Evolutionary conservation across 768 basidiomycete species (phyloP).

Genomic region (Hypholoma fasciculare): DNA sequence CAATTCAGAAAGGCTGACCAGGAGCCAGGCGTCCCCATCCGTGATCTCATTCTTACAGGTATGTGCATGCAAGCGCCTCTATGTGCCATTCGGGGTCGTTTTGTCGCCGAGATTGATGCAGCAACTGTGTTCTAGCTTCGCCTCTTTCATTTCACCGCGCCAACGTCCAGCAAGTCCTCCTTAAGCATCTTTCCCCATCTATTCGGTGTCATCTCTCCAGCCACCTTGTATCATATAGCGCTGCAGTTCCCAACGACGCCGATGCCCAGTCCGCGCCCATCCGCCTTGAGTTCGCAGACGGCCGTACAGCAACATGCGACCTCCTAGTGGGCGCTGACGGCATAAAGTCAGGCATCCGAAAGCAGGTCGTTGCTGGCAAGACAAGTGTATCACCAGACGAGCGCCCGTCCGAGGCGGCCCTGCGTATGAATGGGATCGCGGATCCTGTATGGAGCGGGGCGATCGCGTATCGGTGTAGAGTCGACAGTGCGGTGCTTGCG

Average conservation of each 20-base stretch:
- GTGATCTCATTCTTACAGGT: conserved; percentile 28
- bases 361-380: background rate
- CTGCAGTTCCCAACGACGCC: conserved; percentile 12
- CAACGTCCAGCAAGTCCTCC: conserved; percentile 45
- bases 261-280: conserved; percentile 1
- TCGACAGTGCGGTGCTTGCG: background rate
- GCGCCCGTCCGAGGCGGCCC: background rate
- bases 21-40: conserved; percentile 23
- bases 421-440: background rate
- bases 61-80: conserved; percentile 1
- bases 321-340: conserved; percentile 45
- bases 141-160: conserved; percentile 46
- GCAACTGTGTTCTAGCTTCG: conserved; percentile 10
- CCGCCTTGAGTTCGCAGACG: conserved; percentile 44
- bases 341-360: conserved; percentile 32
- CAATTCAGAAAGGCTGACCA: conserved; percentile 34
- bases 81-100: background rate
- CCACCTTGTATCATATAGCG: conserved; percentile 39
- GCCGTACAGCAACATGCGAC: conserved; percentile 46
- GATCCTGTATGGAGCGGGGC: conserved; percentile 6
- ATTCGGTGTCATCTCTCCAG: conserved; percentile 39
- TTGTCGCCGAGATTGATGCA: background rate
- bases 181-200: conserved; percentile 35
- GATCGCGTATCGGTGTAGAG: conserved; percentile 1
- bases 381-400: background rate